Evolutionary conservation across 768 basidiomycete genomes (phyloP), one percentile per base, ranked within the genome.

Genomic region (Rhodotorula toruloides): DNA sequence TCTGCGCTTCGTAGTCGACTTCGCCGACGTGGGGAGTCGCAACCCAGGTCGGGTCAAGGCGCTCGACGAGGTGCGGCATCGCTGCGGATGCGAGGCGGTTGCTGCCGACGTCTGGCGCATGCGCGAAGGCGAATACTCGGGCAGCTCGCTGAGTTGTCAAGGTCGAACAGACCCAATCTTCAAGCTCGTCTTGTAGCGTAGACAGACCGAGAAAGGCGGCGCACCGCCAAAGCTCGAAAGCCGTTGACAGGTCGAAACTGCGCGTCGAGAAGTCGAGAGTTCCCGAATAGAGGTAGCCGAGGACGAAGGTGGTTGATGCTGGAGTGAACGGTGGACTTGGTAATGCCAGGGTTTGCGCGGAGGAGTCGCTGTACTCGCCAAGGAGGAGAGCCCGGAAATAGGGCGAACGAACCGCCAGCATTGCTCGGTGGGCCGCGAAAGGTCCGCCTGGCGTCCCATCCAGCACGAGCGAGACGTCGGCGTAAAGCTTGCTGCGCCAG

Each of bases 281-380:
- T 48, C 94, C 96, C 9, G 91, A 90, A 75, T 98, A 98, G 52
- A 98, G 85, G 79, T 88, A 97, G 6, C 91, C 91, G 53, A 97
- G 83, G 44, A 90, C 90, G 76, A 97, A 97, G 76, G 94, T 64
- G 9, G 96, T 81, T 0, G 91, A 89, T 2, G 93, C 88, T 0
- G 93, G 90, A 0, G 94, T 94, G 78, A 98, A 98, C 0, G 93
- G 92, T 0, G 94, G 92, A 0, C 87, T 90, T 3, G 90, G 90
- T 10, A 97, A 83, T 0, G 82, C 84, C 17, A 96, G 78, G 0
- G 83, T 85, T 1, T 84, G 77, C 0, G 83, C 83, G 62, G 72
- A 66, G 27, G 75, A 76, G 55, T 83, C 77, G 14, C 79, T 78
- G 83, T 88, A 90, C 0, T 73, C 61, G 54, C 84, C 82, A 36